These are phyloP conservation scores for Kregervanrija delftensis DNA, from an alignment of 805 yeast species.

Conservation along the genomic window DNA sequence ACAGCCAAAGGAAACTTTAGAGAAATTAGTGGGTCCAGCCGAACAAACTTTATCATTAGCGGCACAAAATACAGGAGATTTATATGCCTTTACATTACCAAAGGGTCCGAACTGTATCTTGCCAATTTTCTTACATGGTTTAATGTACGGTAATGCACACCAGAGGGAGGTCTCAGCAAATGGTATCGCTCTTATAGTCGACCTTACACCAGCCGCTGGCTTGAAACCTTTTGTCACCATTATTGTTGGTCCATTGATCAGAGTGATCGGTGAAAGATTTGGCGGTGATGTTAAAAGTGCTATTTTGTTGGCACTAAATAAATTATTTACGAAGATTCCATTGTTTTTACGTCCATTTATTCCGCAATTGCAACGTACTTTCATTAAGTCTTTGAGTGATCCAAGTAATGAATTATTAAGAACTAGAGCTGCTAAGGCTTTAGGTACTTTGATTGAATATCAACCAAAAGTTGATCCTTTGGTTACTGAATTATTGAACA, in stretches of 20 bases:
- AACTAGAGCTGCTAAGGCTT: slow-evolving; percentile 79
- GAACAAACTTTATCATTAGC: slow-evolving; percentile 62
- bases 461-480: slow-evolving; percentile 94
- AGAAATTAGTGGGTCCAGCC: slow-evolving; percentile 74
- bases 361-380: slow-evolving; percentile 96
- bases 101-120: slow-evolving; percentile 82
- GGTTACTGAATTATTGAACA: slow-evolving; percentile 73
- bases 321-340: slow-evolving; percentile 75
- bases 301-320: slow-evolving; percentile 78
- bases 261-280: slow-evolving; percentile 96
- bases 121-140: slow-evolving; percentile 90
- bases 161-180: slow-evolving; percentile 83
- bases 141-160: slow-evolving; percentile 84
- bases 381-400: slow-evolving; percentile 86
- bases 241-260: slow-evolving; percentile 94
- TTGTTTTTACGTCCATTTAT: slow-evolving; percentile 89
- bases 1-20: slow-evolving; percentile 71
- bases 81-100: slow-evolving; percentile 69
- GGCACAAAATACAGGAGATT: slow-evolving; percentile 55
- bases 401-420: slow-evolving; percentile 65
- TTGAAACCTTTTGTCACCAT: slow-evolving; percentile 86
- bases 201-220: slow-evolving; percentile 74
- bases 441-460: slow-evolving; percentile 79
- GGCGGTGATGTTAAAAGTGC: slow-evolving; percentile 89
- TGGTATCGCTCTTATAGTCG: slow-evolving; percentile 82